Evolutionary conservation across 768 basidiomycete species (phyloP).

Genomic region (Mycena chlorophos): DNA sequence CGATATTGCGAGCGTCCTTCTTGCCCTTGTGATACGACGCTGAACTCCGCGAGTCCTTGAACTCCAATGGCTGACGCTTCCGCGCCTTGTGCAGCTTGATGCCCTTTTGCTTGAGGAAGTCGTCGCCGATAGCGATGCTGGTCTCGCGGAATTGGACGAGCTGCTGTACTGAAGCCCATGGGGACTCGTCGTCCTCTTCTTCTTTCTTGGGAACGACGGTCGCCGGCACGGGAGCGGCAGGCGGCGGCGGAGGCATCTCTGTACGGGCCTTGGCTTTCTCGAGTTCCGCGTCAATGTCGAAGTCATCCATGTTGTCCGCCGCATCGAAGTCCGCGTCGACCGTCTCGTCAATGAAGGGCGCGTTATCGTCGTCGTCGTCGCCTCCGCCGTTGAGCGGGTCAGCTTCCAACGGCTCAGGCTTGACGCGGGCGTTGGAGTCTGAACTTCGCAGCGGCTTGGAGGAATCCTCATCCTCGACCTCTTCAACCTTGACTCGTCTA

Average conservation of each 20-base stretch:
- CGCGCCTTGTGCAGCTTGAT: slow-evolving; percentile 22
- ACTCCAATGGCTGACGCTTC: slow-evolving; percentile 16
- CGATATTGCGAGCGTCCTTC: slow-evolving; percentile 30
- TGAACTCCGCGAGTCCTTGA: slow-evolving; percentile 18
- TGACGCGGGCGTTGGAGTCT: no score
- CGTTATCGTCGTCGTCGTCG: neutral
- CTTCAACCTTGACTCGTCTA: slow-evolving; percentile 19
- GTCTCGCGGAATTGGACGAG: slow-evolving; percentile 29
- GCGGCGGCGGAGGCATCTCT: slow-evolving; percentile 16
- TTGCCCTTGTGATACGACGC: slow-evolving; percentile 34
- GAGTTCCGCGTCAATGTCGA: slow-evolving; percentile 17
- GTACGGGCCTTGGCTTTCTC: slow-evolving; percentile 13
- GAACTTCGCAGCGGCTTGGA: slow-evolving; percentile 1
- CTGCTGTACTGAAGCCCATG: slow-evolving; percentile 27
- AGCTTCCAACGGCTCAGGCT: no score
- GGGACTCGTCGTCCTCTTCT: slow-evolving; percentile 21
- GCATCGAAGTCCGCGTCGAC: slow-evolving; percentile 14
- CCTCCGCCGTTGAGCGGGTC: neutral
- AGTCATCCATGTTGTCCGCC: slow-evolving; percentile 20
- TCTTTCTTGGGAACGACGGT: slow-evolving; percentile 9
- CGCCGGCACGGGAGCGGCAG: neutral
- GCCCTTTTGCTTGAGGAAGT: slow-evolving; percentile 24
- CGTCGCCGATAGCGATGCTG: slow-evolving; percentile 28
- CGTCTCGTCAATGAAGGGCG: slow-evolving; percentile 3
- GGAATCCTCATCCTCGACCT: slow-evolving; percentile 17